phyloP scores from a whole-genome alignment of 495 filamentous ascomycete genomes.

The Melanomma pulvis-pyrius region DNA sequence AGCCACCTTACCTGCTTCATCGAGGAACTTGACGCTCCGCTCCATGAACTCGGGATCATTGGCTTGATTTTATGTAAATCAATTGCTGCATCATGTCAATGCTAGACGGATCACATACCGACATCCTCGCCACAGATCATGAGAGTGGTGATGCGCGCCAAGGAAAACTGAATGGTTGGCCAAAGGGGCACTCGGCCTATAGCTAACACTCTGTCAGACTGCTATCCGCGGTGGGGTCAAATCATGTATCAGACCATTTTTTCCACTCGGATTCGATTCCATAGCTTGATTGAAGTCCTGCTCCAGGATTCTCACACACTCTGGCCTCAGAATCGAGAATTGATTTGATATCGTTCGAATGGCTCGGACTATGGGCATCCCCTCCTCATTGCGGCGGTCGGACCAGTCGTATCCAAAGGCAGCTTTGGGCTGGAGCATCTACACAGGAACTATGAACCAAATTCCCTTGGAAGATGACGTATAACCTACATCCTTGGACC shows the following conservation, averaged over 20 bases:
- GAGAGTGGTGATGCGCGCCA: background rate
- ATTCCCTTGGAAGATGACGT: background rate
- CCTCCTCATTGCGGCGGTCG: background rate
- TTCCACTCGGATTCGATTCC: background rate
- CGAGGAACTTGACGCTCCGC: background rate
- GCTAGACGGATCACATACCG: background rate
- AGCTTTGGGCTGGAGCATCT: background rate
- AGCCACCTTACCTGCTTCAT: background rate
- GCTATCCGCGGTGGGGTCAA: no score
- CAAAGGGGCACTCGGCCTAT: background rate
- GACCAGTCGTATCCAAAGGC: background rate
- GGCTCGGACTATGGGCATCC: background rate
- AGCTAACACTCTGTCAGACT: background rate
- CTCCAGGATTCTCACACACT: background rate
- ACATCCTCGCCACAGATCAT: conserved; percentile 5
- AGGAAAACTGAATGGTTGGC: background rate
- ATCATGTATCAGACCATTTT: background rate
- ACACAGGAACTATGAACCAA: no score
- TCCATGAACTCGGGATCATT: background rate
- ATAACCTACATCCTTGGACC: conserved; percentile 1
- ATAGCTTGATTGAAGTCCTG: conserved; percentile 4
- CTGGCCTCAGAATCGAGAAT: background rate
- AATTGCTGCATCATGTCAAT: background rate
- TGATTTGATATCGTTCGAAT: background rate
- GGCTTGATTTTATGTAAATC: background rate